Evolutionary conservation across 768 basidiomycete genomes (phyloP), one percentile per base, ranked within the genome.

Genomic region (Phylloporus sp.): DNA sequence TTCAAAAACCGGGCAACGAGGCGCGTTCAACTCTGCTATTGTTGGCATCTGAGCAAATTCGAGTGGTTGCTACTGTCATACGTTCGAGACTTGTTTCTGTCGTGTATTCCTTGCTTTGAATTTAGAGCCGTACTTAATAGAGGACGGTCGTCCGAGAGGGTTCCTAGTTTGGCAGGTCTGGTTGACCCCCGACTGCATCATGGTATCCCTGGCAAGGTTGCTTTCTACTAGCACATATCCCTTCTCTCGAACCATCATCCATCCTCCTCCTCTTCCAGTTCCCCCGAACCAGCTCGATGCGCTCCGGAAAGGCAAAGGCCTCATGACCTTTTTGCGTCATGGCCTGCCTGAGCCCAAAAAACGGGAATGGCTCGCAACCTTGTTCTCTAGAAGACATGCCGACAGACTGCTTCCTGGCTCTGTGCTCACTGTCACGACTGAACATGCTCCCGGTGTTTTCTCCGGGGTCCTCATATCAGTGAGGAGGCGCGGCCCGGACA

Each of bases 391-490:
- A 40, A 73, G 77, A 32, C 84, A 86, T 42, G 78, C 80, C 1
- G 71, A 78, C 33, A 78, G 86, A 53, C 70, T 95, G 31, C 71
- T 72, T 13, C 84, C 90, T 17, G 95, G 95, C 2, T 90, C 90
- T n/a, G 84, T 97, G 54, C 65, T 98, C 52, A 83, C 82, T 23
- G 83, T 93, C 56, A 78, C 77, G 36, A 81, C 84, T 31, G 79
- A 82, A 46, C 80, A 91, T 49, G 82, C 90, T 6, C 87, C 88
- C 9, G 86, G 81, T 14, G 69, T 76, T 11, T 98, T 97, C 69
- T 88, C 91, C 6, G 95, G 95, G 28, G 86, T 97, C 36, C 74
- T 98, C 47, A 76, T 96, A 57, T 79, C 82, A 24, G 78, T 94
- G 54, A 80, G 90, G 42, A 78, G 90, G 57, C 79, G 86, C 31